Evolutionary conservation across 768 basidiomycete genomes (phyloP), one percentile per base, ranked within the genome.

Genomic region (Russula olivacea): DNA sequence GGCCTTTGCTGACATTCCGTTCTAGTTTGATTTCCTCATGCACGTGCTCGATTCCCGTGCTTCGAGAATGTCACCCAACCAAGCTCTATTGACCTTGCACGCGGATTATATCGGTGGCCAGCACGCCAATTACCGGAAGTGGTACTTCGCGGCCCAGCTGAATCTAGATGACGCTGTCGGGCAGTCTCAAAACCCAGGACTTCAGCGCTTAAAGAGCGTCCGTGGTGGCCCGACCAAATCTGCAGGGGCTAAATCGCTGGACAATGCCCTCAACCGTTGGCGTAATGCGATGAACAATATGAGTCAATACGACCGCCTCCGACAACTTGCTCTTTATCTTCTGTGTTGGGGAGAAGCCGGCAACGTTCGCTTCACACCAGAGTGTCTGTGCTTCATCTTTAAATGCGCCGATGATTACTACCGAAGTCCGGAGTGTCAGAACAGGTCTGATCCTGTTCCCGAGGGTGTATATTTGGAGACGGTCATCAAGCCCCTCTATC

Each of bases 361-460:
- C 58, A 97, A 98, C 71, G 91, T 99, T 55, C 88, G 97, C 65
- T 98, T 98, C 76, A 88, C 93, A 23, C 95, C 97, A 12, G 97
- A 99, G 72, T 92, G 90, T 69, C 77, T 99, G 52, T 98, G 96
- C 80, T 99, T 98, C 83, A 96, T 99, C 72, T 98, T 98, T 87
- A 99, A 99, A 76, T 99, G 97, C 71, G 97, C 97, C 61, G 97
- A 99, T 75, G 97, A 99, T 77, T 98, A 98, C 74, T 99, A 99
- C 75, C 91, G 97, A 63, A 93, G 91, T 63, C 88, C 96, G 30
- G 97, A 98, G 73, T 99, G 97, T 72, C 97, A 99, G 77, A 96
- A 92, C 76, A 80, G 87, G 67, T 76, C 91, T 30, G 97, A 99
- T 49, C 89, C 95, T 5, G 91, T 98, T 2, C 90, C 91, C 11